Percentiles rank a stretch among this genome's conserved stretches.
Evolutionary conservation across 495 filamentous ascomycete species (phyloP).

Genomic region (Aspergillus olivimuriae): DNA sequence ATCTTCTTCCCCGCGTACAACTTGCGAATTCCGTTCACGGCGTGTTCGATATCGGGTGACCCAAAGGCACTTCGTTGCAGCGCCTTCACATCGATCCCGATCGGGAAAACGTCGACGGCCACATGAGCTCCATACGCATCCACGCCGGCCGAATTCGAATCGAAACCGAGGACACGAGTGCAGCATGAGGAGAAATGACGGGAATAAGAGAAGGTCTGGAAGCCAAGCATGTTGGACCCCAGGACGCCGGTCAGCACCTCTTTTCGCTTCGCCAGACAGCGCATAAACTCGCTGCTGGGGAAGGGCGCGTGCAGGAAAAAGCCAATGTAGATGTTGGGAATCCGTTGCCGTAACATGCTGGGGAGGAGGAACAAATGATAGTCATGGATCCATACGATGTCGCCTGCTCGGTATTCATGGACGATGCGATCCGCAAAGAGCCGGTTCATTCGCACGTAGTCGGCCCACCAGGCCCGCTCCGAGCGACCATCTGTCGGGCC

Average conservation of each 20-base stretch:
- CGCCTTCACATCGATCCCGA: constrained; percentile 74
- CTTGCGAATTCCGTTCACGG: constrained; percentile 57
- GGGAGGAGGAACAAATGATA: constrained; percentile 86
- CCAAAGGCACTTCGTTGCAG: constrained; percentile 67
- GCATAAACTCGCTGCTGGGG: constrained; percentile 87
- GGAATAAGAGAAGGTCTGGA: constrained; percentile 89
- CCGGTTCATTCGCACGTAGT: constrained; percentile 83
- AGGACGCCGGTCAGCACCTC: constrained; percentile 82
- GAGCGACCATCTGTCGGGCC: constrained; percentile 76
- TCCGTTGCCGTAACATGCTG: constrained; percentile 71
- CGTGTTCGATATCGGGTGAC: constrained; percentile 57
- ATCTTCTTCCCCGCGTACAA: constrained; percentile 79
- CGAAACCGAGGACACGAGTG: constrained; percentile 77
- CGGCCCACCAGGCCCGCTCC: constrained; percentile 76
- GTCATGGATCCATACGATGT: constrained; percentile 87
- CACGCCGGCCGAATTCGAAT: constrained; percentile 71
- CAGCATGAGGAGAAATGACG: constrained; percentile 90
- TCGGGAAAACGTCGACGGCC: constrained; percentile 83
- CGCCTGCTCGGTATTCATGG: constrained; percentile 78
- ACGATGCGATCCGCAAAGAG: constrained; percentile 82
- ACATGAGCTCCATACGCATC: constrained; percentile 85
- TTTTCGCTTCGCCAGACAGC: constrained; percentile 78
- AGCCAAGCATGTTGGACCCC: constrained; percentile 83
- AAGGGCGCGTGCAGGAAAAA: constrained; percentile 92
- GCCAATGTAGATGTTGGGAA: constrained; percentile 79